Percentiles rank a stretch among this genome's conserved stretches.
Conservation (phyloP, 768 basidiomycete species). For the Auricularia auricula-judae region DNA sequence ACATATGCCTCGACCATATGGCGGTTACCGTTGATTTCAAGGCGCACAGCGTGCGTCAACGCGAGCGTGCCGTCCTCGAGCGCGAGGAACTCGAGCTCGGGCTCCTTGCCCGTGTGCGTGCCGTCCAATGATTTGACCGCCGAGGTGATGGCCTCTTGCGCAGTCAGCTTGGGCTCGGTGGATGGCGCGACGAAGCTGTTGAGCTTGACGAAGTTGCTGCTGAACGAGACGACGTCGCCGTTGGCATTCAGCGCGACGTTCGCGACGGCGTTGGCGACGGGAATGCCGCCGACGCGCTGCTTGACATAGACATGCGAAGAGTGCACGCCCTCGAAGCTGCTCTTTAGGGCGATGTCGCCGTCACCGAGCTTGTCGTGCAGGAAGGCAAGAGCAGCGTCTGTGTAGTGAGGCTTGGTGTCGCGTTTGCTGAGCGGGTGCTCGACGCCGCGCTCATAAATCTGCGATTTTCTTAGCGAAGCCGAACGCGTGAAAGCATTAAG, state of each 20-base stretch:
- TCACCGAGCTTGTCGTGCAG: not conserved
- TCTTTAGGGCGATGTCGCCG: not conserved
- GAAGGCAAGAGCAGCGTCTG: not conserved
- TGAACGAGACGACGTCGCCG: not conserved
- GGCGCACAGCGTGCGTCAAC: not conserved
- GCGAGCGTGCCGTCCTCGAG: conserved; percentile 1
- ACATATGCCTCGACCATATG: conserved; percentile 7
- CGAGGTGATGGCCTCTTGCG: not conserved
- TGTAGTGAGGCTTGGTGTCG: not conserved
- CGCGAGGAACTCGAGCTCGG: conserved; percentile 1
- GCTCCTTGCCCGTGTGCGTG: not conserved
- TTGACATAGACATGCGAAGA: not conserved
- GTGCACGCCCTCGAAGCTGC: not conserved
- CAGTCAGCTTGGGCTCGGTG: not conserved
- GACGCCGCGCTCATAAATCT: not conserved
- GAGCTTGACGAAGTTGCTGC: not conserved
- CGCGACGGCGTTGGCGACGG: not conserved
- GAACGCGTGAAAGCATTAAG: not conserved
- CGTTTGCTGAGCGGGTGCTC: not conserved
- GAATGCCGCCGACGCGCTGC: not conserved
- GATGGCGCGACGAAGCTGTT: not conserved
- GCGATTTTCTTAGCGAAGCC: not conserved
- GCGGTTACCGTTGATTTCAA: not conserved
- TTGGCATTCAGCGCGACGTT: conserved; percentile 2
- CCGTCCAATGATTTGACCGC: not conserved